Base-by-base conservation (phyloP, 1,139 yeast species). In the Blastobotrys capitulatus region DNA sequence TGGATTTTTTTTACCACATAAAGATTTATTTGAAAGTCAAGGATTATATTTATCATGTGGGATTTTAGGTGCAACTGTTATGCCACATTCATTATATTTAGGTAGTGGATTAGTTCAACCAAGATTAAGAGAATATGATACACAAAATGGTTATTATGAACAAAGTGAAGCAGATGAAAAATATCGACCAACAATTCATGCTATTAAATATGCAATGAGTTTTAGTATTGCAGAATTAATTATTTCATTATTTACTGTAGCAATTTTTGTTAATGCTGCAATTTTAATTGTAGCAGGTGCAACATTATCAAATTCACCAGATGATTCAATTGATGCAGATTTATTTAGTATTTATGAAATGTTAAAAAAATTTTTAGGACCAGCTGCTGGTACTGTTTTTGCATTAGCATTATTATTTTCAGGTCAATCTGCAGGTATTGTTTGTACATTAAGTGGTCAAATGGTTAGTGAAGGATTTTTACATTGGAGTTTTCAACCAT, bases 361-460 rank as follows among this genome's bases (percentile, higher is more conserved):
- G 66, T 76, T 92, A 22, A 74, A 82, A 4, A 70, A 75, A 41
- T 87, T 85, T 60, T 76, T 92, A 42, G 86, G 96, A 1, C 83
- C 86, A n/a, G 83, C 89, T 1, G 97, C 97, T 0, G 98, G 97
- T 4, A 74, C 88, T 31, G 82, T 92, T 1, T 92, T 92, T 72
- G 97, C 97, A 1, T 70, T 89, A 42, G 97, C 97, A 1, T 77
- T 92, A 66, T 73, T 92, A 47, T 89, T 90, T 63, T 86, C 96
- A n/a, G 98, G 98, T 18, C 96, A 90, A 64, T 86, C 96, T 61
- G 97, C 98, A 1, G 97, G 98, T 45, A 86, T 94, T 29, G 96
- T 92, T n/a, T 92, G 97, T 62, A 92, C 98, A 0, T 76, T 92
- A 62, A 95, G 97, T 1, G 97, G 98, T 19, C 98, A 92, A 66